Base-by-base conservation (phyloP, 768 basidiomycete species). In the Rubroboletus satanas region DNA sequence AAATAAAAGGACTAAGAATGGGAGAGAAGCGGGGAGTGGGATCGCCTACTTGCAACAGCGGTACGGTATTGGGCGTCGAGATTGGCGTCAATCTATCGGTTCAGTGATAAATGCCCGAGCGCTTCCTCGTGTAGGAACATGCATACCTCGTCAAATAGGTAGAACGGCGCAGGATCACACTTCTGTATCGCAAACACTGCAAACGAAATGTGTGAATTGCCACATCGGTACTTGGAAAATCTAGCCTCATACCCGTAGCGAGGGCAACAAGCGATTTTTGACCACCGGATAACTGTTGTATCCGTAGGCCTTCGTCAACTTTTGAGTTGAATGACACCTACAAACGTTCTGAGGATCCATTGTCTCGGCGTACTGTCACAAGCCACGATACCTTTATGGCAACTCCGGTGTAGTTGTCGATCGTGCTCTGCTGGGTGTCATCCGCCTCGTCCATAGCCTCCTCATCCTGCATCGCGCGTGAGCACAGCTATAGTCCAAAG, bases 291-390 rank as follows among this genome's bases (percentile, higher is more conserved):
- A 99, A 72, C 68, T 99, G 97, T 66, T 97, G 94, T 60, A 99
- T 98, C 53, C 93, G 84, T 51, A 98, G 76, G 0, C 97, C 96
- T 71, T 99, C 97, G 67, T 98, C 95, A 4, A 88, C 88, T 72
- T 98, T 98, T 2, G 95, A 98, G 73, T 99, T 98, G 81, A 99
- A 99, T 1, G 96, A 98, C 7, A 98, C 95, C 90, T 93, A 55
- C 9, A 23, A 32, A 32, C 35, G n/a, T 12, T 61, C 11, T 55
- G 14, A 51, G 23, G 18, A 31, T 45, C 28, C 4, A 18, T 0
- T 4, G 4, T 32, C 23, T 49, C 8, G 26, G 31, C n/a, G 5
- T 29, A n/a, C 9, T 2, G 18, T 2, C 17, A 43, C 48, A 29
- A 15, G 12, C 15, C 15, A 48, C 58, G 3, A 31, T 41, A 89